Evolutionary conservation across 441 rosid genomes (phyloP).

Genomic region (Aleurites moluccanus): DNA sequence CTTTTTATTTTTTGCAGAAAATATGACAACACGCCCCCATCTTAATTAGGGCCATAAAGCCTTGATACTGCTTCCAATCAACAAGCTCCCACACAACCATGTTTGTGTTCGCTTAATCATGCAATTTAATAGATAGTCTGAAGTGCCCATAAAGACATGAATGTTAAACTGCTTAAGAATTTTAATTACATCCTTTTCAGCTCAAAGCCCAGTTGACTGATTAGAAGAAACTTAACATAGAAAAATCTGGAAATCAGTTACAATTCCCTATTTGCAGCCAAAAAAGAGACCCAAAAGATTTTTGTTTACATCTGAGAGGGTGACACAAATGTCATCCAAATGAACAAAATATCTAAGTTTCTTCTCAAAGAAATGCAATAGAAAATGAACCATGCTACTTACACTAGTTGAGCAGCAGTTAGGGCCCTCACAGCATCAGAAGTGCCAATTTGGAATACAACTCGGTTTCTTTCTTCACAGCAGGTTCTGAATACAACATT

Average conservation of each 20-base stretch:
- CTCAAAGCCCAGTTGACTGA: neutral
- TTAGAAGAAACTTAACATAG: neutral
- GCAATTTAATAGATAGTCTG: neutral
- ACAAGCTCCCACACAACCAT: neutral
- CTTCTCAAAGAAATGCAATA: neutral
- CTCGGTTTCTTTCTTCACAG: slow-evolving; percentile 52
- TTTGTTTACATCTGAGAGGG: neutral
- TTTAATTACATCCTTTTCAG: neutral
- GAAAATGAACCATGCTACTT: slow-evolving; percentile 17
- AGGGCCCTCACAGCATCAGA: slow-evolving; percentile 89
- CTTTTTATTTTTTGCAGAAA: neutral
- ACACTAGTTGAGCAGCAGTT: slow-evolving; percentile 83
- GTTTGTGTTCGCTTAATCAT: neutral
- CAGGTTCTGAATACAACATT: slow-evolving; percentile 83
- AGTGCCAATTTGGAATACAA: slow-evolving; percentile 88
- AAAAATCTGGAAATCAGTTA: neutral
- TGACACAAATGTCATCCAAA: neutral
- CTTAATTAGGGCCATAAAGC: neutral
- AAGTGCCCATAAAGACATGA: neutral
- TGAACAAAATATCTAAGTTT: neutral
- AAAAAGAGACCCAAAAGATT: neutral
- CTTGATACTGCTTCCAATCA: neutral
- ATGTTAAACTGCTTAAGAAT: neutral
- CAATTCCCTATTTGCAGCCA: neutral
- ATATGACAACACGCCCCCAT: neutral